Evolutionary conservation across 2,329 filamentous ascomycete species (phyloP).

Genomic region (Pseudogymnoascus sp.): DNA sequence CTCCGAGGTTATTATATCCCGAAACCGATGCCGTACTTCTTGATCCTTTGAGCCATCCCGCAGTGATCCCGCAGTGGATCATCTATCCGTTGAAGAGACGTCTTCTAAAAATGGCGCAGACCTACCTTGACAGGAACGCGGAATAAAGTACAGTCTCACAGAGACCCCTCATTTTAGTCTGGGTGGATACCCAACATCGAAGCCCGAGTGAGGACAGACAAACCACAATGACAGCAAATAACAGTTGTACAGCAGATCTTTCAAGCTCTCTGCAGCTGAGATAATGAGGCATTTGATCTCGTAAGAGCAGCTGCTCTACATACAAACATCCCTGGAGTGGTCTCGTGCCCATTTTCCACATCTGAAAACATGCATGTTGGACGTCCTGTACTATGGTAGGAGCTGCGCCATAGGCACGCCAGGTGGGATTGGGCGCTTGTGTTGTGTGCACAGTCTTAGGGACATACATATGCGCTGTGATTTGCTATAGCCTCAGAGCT

Average conservation of each 20-base stretch:
- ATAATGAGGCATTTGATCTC: conserved; percentile 7
- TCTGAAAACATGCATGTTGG: neutral
- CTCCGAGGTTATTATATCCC: neutral
- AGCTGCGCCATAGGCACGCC: neutral
- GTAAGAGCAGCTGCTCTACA: neutral
- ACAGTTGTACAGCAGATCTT: neutral
- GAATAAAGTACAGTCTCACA: neutral
- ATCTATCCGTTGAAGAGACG: neutral
- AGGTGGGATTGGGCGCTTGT: neutral
- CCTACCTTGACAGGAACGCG: neutral
- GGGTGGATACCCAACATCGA: neutral
- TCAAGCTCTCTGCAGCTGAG: neutral
- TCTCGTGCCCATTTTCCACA: conserved; percentile 1
- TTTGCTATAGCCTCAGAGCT: neutral
- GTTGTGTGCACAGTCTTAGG: neutral
- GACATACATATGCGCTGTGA: neutral
- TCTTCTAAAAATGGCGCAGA: neutral
- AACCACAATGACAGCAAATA: neutral
- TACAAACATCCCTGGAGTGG: neutral
- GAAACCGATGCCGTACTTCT: neutral
- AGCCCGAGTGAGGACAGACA: neutral
- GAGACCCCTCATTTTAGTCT: neutral
- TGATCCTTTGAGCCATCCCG: neutral
- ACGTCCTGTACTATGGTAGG: neutral
- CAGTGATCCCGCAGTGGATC: neutral